Conservation (phyloP, 176 grass and related monocot species). For the Secale cereale region DNA sequence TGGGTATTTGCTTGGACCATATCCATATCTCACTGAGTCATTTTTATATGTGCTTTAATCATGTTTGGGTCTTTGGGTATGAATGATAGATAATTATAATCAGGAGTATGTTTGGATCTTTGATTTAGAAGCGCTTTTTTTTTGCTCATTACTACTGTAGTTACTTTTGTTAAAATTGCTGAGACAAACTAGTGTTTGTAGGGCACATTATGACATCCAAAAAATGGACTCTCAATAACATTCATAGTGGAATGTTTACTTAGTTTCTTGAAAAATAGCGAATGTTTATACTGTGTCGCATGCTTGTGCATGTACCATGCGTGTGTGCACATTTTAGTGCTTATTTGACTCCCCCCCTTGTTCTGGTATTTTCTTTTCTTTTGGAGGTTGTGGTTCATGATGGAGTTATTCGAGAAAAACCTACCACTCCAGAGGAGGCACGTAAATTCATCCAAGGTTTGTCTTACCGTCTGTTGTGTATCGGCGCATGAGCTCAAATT, state of each 20-base stretch:
- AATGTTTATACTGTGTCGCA: not conserved
- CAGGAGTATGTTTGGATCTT: not conserved
- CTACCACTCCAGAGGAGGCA: conserved; percentile 76
- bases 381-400: conserved; percentile 92
- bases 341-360: not conserved
- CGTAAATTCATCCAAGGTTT: conserved; percentile 85
- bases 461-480: conserved; percentile 8
- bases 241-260: not conserved
- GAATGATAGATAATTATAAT: not conserved
- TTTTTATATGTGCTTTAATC: not conserved
- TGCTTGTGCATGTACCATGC: not conserved
- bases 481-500: not conserved
- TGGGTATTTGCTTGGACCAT: not conserved
- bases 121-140: conserved; percentile 3
- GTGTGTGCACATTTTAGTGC: conserved; percentile 3
- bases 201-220: not conserved
- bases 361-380: conserved; percentile 17
- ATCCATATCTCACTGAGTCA: not conserved
- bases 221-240: not conserved
- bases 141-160: not conserved
- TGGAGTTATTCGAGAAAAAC: conserved; percentile 95
- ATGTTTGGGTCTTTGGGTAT: not conserved
- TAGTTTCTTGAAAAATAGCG: not conserved
- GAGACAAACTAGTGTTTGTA: not conserved
- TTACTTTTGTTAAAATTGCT: not conserved